Conservation (phyloP, 257 asterid species). For the Rubia yunnanensis region DNA sequence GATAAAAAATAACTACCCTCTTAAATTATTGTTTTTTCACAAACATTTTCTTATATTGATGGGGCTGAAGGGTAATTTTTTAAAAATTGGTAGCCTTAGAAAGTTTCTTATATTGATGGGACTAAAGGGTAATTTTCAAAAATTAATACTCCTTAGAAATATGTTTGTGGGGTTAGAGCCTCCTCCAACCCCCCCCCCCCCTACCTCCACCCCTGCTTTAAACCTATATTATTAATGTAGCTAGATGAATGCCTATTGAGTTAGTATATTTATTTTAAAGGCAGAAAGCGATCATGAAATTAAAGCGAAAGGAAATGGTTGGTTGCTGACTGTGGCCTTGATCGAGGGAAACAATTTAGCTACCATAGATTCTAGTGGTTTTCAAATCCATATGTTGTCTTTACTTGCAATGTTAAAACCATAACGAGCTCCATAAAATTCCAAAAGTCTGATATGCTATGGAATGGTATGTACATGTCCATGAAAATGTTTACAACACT, state of each 20-base stretch:
- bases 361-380: slow-evolving; percentile 75
- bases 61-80: too few species aligned
- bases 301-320: slow-evolving; percentile 94
- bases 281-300: slow-evolving; percentile 89
- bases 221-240: slow-evolving; percentile 10
- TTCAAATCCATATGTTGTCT: slow-evolving; percentile 97
- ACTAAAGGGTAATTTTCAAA: too few species aligned
- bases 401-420: slow-evolving; percentile 86
- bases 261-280: slow-evolving; percentile 3
- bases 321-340: slow-evolving; percentile 96
- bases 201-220: too few species aligned
- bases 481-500: background rate
- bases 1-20: too few species aligned
- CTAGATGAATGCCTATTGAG: background rate
- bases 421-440: slow-evolving; percentile 93
- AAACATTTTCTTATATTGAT: too few species aligned
- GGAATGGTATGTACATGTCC: slow-evolving; percentile 54
- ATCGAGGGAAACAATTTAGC: slow-evolving; percentile 81
- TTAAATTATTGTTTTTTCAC: too few species aligned
- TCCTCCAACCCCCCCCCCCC: too few species aligned
- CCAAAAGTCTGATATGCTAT: slow-evolving; percentile 69
- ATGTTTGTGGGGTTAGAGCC: too few species aligned
- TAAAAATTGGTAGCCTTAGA: too few species aligned
- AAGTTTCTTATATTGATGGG: too few species aligned
- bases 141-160: too few species aligned